Conservation (phyloP, 208 protist genomes). For the Trypanosoma melophagium region DNA sequence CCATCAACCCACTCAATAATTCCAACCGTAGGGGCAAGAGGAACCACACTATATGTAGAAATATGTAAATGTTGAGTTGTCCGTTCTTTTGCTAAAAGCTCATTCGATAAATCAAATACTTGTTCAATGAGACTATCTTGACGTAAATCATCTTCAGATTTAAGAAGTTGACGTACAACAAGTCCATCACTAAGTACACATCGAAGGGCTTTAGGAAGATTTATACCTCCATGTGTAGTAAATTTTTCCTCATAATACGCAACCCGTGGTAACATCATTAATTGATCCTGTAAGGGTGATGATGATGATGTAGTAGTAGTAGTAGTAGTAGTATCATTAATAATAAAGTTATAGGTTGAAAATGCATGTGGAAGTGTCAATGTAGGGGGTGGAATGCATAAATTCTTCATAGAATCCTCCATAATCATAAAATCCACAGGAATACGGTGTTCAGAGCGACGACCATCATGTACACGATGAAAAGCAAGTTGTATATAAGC, state of each 20-base stretch:
- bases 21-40: slow-evolving; percentile 87
- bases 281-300: no score
- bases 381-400: slow-evolving; percentile 49
- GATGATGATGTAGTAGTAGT: slow-evolving; percentile 33
- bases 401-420: slow-evolving; percentile 27
- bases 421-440: slow-evolving; percentile 39
- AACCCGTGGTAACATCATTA: no score
- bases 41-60: slow-evolving; percentile 94
- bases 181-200: slow-evolving; percentile 85
- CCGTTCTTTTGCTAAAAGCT: slow-evolving; percentile 50
- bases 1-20: slow-evolving; percentile 93
- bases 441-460: slow-evolving; percentile 30
- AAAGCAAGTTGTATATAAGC: slow-evolving; percentile 86
- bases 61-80: slow-evolving; percentile 42
- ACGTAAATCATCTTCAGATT: slow-evolving; percentile 92
- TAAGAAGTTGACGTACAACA: slow-evolving; percentile 86
- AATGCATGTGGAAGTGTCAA: slow-evolving; percentile 15
- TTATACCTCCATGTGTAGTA: slow-evolving; percentile 91
- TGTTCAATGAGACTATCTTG: slow-evolving; percentile 97
- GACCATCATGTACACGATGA: slow-evolving; percentile 24
- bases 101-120: slow-evolving; percentile 87
- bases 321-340: not conserved
- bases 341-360: not conserved
- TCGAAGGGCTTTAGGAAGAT: slow-evolving; percentile 91
- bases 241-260: slow-evolving; percentile 60